These are phyloP conservation scores for Leishmania martiniquensis DNA, from an alignment of 208 protist species.

Conservation along the genomic window DNA sequence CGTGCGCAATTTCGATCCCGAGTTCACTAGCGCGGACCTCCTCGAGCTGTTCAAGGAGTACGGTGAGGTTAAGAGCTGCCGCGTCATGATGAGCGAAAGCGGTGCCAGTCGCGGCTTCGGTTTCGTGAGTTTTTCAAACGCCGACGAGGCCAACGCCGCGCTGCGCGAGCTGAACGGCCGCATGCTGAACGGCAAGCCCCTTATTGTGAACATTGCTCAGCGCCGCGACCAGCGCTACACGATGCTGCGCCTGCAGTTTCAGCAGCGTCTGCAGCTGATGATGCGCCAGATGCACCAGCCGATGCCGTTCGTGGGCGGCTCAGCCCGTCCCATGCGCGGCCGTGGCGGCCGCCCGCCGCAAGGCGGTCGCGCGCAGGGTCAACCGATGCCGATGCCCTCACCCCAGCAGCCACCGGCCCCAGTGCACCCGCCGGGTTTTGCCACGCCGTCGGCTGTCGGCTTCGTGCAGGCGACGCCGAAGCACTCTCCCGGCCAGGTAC, in stretches of 20 bases:
- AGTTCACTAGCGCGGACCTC: constrained; percentile 97
- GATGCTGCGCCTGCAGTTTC: constrained; percentile 96
- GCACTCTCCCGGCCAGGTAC: constrained; percentile 58
- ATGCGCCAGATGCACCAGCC: constrained; percentile 78
- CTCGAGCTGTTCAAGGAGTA: constrained; percentile 98
- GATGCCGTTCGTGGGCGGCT: constrained; percentile 28
- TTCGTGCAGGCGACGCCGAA: constrained; percentile 64
- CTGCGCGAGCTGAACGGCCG: constrained; percentile 98
- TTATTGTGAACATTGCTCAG: constrained; percentile 98
- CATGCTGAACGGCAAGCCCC: constrained; percentile 96
- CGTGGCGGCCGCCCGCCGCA: constrained; percentile 41
- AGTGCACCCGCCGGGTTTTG: constrained; percentile 47
- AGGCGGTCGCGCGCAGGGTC: constrained; percentile 38
- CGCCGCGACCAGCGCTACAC: constrained; percentile 96
- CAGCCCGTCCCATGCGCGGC: constrained; percentile 40
- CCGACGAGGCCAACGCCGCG: constrained; percentile 97
- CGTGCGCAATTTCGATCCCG: constrained; percentile 98
- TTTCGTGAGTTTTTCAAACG: constrained; percentile 98
- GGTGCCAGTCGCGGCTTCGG: constrained; percentile 98
- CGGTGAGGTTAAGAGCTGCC: constrained; percentile 98
- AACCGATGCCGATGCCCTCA: constrained; percentile 32
- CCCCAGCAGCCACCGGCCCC: constrained; percentile 31
- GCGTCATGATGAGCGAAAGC: constrained; percentile 93
- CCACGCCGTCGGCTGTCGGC: constrained; percentile 44
- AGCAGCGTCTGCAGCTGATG: constrained; percentile 90